Percentiles rank a stretch among this genome's conserved stretches.
Evolutionary conservation across 139 green algal genomes (phyloP).

Genomic region (Chlorokybus atmophyticus): DNA sequence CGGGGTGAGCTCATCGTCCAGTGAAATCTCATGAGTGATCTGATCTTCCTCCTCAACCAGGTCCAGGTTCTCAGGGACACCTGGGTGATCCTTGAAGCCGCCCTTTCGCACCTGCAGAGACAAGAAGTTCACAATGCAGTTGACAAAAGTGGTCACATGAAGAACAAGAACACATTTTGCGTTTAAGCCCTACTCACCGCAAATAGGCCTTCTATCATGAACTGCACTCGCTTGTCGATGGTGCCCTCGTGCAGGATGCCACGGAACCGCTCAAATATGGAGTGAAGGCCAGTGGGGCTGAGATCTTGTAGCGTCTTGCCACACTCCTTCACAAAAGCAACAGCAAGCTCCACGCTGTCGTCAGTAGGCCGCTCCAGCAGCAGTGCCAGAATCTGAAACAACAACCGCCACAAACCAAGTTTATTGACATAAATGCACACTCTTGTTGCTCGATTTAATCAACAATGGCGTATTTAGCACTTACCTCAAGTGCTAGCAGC

Average conservation of each 20-base stretch:
- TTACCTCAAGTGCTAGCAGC: conserved; percentile 77
- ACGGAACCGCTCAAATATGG: conserved; percentile 80
- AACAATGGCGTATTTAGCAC: too few species aligned
- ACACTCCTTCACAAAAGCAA: conserved; percentile 51
- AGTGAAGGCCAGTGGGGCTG: conserved; percentile 45
- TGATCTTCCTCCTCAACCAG: conserved; percentile 89
- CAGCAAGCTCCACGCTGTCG: conserved; percentile 76
- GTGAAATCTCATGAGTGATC: conserved; percentile 81
- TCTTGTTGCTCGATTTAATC: too few species aligned
- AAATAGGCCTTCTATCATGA: conserved; percentile 90
- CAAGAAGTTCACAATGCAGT: too few species aligned
- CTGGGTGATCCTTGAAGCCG: conserved; percentile 54
- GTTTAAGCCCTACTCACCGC: too few species aligned
- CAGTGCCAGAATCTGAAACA: conserved; percentile 78
- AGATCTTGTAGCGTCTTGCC: conserved; percentile 52
- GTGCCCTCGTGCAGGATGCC: conserved; percentile 76
- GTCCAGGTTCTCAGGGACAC: conserved; percentile 67
- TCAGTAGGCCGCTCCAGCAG: conserved; percentile 81
- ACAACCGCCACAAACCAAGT: too few species aligned
- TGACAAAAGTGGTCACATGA: too few species aligned
- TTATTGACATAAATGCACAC: too few species aligned
- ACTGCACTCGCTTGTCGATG: conserved; percentile 77
- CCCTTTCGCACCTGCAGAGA: conserved; percentile 77
- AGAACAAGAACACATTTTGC: too few species aligned
- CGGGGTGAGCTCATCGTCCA: conserved; percentile 54